A percentile compares a stretch with the other conserved stretches of the same genome.
Conservation (phyloP, 495 filamentous ascomycete genomes). For the Glutinoglossum americanum region DNA sequence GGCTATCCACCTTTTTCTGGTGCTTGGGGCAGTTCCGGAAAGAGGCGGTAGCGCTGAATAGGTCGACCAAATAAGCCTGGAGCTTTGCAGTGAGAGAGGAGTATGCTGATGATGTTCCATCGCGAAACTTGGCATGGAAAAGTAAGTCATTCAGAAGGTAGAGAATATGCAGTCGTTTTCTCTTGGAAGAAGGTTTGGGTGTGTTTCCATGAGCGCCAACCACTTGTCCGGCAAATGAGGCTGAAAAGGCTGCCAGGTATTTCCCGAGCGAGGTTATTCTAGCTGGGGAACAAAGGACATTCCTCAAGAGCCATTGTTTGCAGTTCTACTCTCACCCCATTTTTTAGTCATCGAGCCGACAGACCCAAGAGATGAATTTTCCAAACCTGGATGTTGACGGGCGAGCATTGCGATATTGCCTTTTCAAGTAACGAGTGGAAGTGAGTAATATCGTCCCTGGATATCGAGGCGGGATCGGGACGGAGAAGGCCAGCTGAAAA, state of each 20-base stretch:
- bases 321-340: conserved; percentile 38
- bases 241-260: conserved; percentile 48
- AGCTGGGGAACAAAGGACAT: conserved; percentile 44
- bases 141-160: conserved; percentile 70
- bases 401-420: conserved; percentile 52
- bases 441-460: conserved; percentile 47
- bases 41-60: conserved; percentile 39
- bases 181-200: conserved; percentile 32
- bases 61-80: conserved; percentile 34
- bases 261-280: conserved; percentile 49
- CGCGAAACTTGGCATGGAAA: conserved; percentile 50
- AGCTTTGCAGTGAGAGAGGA: conserved; percentile 35
- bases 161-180: conserved; percentile 54
- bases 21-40: conserved; percentile 46
- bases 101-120: conserved; percentile 20
- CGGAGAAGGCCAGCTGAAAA: conserved; percentile 55
- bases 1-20: conserved; percentile 35
- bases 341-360: conserved; percentile 35
- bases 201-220: conserved; percentile 5
- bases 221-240: conserved; percentile 23
- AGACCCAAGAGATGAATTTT: conserved; percentile 18
- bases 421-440: conserved; percentile 49
- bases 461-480: conserved; percentile 48
- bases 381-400: conserved; percentile 91
- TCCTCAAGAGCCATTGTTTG: conserved; percentile 63